Conservation (phyloP, 1,139 yeast genomes). For the Saccharomyces hybrid region DNA sequence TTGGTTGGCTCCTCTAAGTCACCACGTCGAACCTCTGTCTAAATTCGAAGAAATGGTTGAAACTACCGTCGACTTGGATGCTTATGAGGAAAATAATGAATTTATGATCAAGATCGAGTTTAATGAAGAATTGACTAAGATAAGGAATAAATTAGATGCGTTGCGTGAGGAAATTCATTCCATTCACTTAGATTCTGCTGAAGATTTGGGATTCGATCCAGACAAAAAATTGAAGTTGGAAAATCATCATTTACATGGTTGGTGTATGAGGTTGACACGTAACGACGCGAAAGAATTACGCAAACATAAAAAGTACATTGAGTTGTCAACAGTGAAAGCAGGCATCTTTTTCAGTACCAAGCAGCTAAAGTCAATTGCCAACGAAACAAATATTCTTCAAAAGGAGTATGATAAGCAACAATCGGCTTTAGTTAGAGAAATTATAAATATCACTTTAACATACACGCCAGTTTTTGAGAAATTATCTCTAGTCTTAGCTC, state of each 20-base stretch:
- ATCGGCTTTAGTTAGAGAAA: slow-evolving; percentile 69
- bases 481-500: slow-evolving; percentile 56
- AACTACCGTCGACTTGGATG: slow-evolving; percentile 81
- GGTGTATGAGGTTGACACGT: slow-evolving; percentile 90
- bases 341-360: slow-evolving; percentile 85
- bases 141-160: slow-evolving; percentile 50
- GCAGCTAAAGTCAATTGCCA: slow-evolving; percentile 51
- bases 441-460: slow-evolving; percentile 69
- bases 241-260: slow-evolving; percentile 78
- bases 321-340: slow-evolving; percentile 85
- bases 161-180: slow-evolving; percentile 49
- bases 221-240: slow-evolving; percentile 87
- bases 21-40: slow-evolving; percentile 43
- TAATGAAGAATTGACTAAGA: slow-evolving; percentile 62
- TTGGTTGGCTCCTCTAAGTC: slow-evolving; percentile 55
- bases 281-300: slow-evolving; percentile 78
- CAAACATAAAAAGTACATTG: slow-evolving; percentile 55
- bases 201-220: slow-evolving; percentile 69
- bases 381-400: slow-evolving; percentile 51
- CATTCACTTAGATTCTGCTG: slow-evolving; percentile 59
- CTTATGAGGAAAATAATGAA: slow-evolving; percentile 62
- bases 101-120: slow-evolving; percentile 85
- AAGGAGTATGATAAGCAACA: slow-evolving; percentile 69
- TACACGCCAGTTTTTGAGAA: slow-evolving; percentile 71
- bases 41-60: slow-evolving; percentile 83